Evolutionary conservation across 2,329 filamentous ascomycete species (phyloP), one percentile per base, ranked within the genome.

Genomic region (Pseudogymnoascus sp.): DNA sequence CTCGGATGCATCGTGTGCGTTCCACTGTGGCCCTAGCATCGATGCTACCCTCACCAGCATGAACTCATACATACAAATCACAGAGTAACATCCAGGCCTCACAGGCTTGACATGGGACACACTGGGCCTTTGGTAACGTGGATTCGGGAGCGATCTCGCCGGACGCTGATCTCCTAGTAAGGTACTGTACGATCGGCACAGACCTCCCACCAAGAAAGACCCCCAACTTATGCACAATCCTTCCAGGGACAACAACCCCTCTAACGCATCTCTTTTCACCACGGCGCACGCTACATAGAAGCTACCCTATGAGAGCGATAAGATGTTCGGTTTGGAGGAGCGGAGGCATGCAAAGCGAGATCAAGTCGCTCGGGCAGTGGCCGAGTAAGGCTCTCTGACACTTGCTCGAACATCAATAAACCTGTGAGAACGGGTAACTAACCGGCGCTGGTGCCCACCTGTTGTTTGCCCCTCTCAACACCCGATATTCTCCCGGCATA

Each of bases 111-210:
- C 41, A 47, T 47, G 41, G 41, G 41, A 47, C 14, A 28, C 22
- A 47, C 43, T 30, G 43, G 22, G 25, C 47, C 47, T 12, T 33
- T 53, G 47, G 47, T 33, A 53, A 53, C 47, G 47, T 53, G 47
- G 47, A 35, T 33, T 53, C 47, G 47, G 47, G 28, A 53, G 47
- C 47, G 47, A 53, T 53, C 47, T 53, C 47, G 47, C 47, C 47
- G 28, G 47, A 53, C 12, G 47, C n/a, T 53, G 47, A 53, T 53
- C 47, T 12, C 8, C 15, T 53, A 33, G 47, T 8, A 33, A 53
- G 47, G 47, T 53, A 53, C 47, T 33, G 47, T 53, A 53, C 47
- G 47, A 53, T 53, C 47, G 47, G 47, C 47, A 53, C 47, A 53
- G 47, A 53, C 47, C 28, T 33, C 15, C 47, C 47, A 53, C 47